Evolutionary conservation across 371 early-diverging fungal species (phyloP).

Genomic region (Mucor piriformis): DNA sequence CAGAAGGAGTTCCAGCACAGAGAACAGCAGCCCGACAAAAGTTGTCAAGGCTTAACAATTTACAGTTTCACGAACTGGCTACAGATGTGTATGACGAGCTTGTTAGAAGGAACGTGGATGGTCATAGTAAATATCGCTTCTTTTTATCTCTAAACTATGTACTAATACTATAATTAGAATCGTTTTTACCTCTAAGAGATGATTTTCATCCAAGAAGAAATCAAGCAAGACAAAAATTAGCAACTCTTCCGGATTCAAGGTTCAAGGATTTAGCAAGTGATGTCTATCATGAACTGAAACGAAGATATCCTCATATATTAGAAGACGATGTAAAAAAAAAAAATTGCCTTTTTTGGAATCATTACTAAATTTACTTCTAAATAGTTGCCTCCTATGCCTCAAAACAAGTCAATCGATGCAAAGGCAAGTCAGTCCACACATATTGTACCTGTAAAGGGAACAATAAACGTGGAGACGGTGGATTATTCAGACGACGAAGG

Average conservation of each 20-base stretch:
- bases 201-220: slow-evolving; percentile 95
- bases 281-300: slow-evolving; percentile 83
- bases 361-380: too few species aligned
- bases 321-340: slow-evolving; percentile 24
- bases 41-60: slow-evolving; percentile 74
- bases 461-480: slow-evolving; percentile 45
- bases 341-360: background rate
- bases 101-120: slow-evolving; percentile 68
- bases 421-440: slow-evolving; percentile 49
- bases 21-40: slow-evolving; percentile 82
- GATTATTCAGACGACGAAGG: slow-evolving; percentile 32
- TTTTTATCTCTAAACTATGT: background rate
- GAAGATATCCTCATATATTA: slow-evolving; percentile 66
- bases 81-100: slow-evolving; percentile 97
- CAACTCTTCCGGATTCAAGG: slow-evolving; percentile 81
- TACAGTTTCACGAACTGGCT: slow-evolving; percentile 92
- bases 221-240: slow-evolving; percentile 95
- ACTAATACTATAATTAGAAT: slow-evolving; percentile 56
- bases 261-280: slow-evolving; percentile 93
- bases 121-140: slow-evolving; percentile 53
- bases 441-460: slow-evolving; percentile 55
- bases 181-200: slow-evolving; percentile 81
- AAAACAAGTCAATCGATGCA: slow-evolving; percentile 23
- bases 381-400: slow-evolving; percentile 14
- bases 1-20: slow-evolving; percentile 56